Conservation (phyloP, 2,329 filamentous ascomycete species). For the Alternaria tenuissima region DNA sequence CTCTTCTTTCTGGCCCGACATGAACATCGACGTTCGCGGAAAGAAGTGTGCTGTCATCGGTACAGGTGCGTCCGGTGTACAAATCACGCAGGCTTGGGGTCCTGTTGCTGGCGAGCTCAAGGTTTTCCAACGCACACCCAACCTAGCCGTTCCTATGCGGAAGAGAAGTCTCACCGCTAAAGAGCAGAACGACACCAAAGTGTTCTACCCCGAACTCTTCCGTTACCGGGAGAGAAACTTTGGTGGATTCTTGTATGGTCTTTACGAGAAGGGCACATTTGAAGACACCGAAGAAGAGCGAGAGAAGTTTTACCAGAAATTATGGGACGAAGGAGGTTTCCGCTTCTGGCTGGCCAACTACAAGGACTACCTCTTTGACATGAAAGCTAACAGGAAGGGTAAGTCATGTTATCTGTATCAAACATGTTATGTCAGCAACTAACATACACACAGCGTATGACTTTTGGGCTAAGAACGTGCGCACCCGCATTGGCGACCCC, state of each 20-base stretch:
- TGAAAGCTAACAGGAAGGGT: neutral
- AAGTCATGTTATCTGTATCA: neutral
- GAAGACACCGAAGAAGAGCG: conserved; percentile 49
- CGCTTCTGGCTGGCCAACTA: conserved; percentile 18
- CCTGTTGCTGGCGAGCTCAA: conserved; percentile 56
- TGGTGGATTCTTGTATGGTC: conserved; percentile 7
- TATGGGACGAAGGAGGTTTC: conserved; percentile 40
- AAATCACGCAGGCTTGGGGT: conserved; percentile 66
- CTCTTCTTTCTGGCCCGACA: conserved; percentile 62
- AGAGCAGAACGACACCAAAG: conserved; percentile 57
- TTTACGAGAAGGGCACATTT: conserved; percentile 39
- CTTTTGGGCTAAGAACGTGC: conserved; percentile 52
- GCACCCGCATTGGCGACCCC: conserved; percentile 48
- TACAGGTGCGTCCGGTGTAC: conserved; percentile 68
- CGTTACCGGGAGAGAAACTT: conserved; percentile 27
- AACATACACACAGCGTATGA: conserved; percentile 49
- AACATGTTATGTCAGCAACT: conserved; percentile 22
- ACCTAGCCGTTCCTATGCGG: neutral
- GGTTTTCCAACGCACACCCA: conserved; percentile 65
- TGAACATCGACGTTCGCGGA: conserved; percentile 60
- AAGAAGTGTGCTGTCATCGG: conserved; percentile 68
- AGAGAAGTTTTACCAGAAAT: conserved; percentile 34
- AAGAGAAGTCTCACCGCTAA: conserved; percentile 36
- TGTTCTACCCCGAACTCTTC: conserved; percentile 56
- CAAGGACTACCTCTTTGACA: neutral